Base-by-base conservation (phyloP, 2,329 filamentous ascomycete species). In the Albophoma yamanashiensis region DNA sequence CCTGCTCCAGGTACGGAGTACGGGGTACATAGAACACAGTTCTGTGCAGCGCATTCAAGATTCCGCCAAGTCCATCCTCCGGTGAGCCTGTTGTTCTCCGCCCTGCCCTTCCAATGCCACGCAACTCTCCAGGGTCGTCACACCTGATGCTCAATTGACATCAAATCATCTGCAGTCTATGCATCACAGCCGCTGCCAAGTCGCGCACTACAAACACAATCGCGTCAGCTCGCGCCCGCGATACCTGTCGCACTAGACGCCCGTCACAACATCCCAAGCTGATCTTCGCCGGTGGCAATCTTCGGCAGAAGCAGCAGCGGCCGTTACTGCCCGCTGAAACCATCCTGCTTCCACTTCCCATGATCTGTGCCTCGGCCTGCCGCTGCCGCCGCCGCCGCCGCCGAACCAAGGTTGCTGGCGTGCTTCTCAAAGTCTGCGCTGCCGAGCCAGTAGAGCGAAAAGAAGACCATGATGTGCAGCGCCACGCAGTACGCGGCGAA, bases 401-500 rank as follows among this genome's bases (percentile, higher is more conserved):
- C 71, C 61, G 81, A 78, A 56, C 83, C 80, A 58, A 87, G 74
- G 63, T 80, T 78, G 65, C 79, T 82, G 55, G 81, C 80, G 68
- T 88, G 83, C 66, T 80, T 71, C 69, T 87, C 86, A 40, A 85
- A 81, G 67, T 91, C 85, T 38, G 79, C 77, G 4, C 84, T 83
- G 61, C 90, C 90, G 69, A 92, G 85, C 84, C 87, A 92, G 75
- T 93, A 97, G 62, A 97, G 78, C 73, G 91, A 89, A 66, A 88
- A 79, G 69, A 99, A 94, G 2, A 97, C 87, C 56, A 99, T 76
- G 53, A 97, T 69, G 76, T 99, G 94, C 65, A 99, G 79, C 40
- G 87, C 91, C 42, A 97, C 78, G 73, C 93, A 95, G 74, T 99
- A 99, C 14, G 84, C 86, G 0, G 92, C 94, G 75, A 99, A 99